Conservation (phyloP, 2,329 filamentous ascomycete genomes). For the Microdochium paspali region DNA sequence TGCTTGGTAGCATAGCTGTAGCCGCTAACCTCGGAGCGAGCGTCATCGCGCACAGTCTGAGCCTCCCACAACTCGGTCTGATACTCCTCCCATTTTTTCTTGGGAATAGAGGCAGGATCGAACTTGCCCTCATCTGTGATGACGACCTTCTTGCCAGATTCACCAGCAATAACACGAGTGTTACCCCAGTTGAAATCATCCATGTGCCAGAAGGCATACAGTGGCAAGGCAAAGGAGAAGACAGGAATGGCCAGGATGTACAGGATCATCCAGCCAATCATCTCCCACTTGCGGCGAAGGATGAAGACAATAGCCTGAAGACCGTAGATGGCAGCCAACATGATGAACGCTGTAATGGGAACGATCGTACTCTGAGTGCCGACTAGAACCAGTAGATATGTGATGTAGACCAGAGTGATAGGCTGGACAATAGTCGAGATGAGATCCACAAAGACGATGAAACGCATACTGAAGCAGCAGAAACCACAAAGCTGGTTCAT, state of each 20-base stretch:
- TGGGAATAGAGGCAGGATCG: conserved; percentile 82
- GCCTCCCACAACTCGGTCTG: conserved; percentile 97
- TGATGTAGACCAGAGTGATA: conserved; percentile 81
- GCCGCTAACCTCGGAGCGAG: conserved; percentile 81
- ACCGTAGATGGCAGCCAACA: conserved; percentile 94
- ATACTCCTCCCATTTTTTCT: conserved; percentile 99
- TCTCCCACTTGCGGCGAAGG: conserved; percentile 93
- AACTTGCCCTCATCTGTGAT: conserved; percentile 98
- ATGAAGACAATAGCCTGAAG: conserved; percentile 97
- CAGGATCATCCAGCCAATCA: conserved; percentile 98
- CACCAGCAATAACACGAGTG: conserved; percentile 91
- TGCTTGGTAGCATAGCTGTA: conserved; percentile 90
- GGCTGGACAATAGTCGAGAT: conserved; percentile 88
- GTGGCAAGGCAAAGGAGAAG: conserved; percentile 79
- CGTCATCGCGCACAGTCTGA: conserved; percentile 73
- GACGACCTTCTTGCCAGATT: conserved; percentile 84
- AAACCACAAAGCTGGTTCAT: conserved; percentile 94
- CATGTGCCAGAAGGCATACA: conserved; percentile 99
- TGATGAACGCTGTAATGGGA: conserved; percentile 78
- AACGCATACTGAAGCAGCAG: conserved; percentile 99
- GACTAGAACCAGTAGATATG: conserved; percentile 76
- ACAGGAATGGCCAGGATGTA: conserved; percentile 87
- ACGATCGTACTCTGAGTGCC: conserved; percentile 52
- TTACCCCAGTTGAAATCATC: conserved; percentile 99
- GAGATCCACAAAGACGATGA: conserved; percentile 90